Evolutionary conservation across 2,329 filamentous ascomycete genomes (phyloP), one percentile per base, ranked within the genome.

Genomic region (Exophiala alcalophila): DNA sequence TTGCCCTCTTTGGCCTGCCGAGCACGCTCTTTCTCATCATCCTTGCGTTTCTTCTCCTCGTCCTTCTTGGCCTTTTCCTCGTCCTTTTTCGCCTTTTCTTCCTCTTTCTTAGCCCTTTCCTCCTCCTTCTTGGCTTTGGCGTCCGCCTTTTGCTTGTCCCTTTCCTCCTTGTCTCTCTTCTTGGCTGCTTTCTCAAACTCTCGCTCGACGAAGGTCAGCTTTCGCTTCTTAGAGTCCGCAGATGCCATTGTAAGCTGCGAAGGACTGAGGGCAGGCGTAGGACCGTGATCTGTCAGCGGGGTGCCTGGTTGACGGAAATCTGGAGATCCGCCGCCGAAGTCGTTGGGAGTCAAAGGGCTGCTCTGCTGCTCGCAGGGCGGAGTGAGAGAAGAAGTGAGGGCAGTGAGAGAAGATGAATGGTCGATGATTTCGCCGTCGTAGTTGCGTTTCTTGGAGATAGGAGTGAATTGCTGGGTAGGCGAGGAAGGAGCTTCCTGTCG

Each of bases 1-100:
- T 44, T 48, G 21, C 45, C 34, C n/a, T 57, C 53, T 34, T 46
- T 44, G 10, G 44, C 43, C 24, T 41, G 39, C 9, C 42, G 46
- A 11, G 36, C 33, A 26, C 27, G 37, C 19, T 74, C 67, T 42
- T 57, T 60, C 42, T 67, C 64, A 28, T 64, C 65, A 10, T 68
- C 66, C 43, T 66, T 68, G 25, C 64, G 62, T 39, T 63, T 64
- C 47, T 66, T 70, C 39, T 71, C 68, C 45, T 71, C 65, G 19
- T 71, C 66, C 45, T 63, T 66, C 21, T 52, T 27, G 28, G 53
- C 46, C 14, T 51, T 49, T 30, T 46, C 31, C 28, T 40, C 40
- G 7, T 31, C 45, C 15, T 45, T 45, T 32, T 34, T n/a, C n/a
- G 45, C 49, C 34, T 50, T 57, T 23, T 40, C 60, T 41, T 64